Conservation (phyloP, 2,329 filamentous ascomycete species). For the Penicillium sp. region DNA sequence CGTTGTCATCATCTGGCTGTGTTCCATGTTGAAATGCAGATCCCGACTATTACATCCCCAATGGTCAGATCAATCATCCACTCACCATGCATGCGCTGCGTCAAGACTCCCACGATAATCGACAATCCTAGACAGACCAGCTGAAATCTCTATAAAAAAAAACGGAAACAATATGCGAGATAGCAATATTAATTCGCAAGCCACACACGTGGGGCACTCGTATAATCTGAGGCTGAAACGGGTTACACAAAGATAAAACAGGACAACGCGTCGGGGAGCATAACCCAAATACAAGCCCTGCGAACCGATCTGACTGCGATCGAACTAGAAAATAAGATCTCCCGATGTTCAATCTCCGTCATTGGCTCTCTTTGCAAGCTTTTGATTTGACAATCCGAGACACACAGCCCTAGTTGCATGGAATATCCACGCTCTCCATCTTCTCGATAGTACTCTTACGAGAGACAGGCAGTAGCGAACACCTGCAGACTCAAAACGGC, state of each 20-base stretch:
- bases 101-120: background rate
- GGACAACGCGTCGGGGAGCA: background rate
- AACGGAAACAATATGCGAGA: background rate
- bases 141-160: background rate
- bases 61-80: background rate
- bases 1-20: background rate
- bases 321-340: background rate
- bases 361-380: background rate
- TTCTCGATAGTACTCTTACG: background rate
- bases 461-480: background rate
- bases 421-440: background rate
- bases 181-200: background rate
- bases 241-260: background rate
- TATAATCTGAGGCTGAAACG: background rate
- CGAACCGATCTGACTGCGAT: slow-evolving; percentile 1
- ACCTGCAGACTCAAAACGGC: background rate
- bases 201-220: background rate
- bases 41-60: background rate
- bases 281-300: background rate
- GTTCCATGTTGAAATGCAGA: background rate
- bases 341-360: background rate
- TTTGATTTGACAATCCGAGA: slow-evolving; percentile 1
- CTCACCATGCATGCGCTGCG: background rate
- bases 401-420: background rate
- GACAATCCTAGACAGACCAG: background rate